Base-by-base conservation (phyloP, 805 yeast genomes). In the Pichia paraexigua region DNA sequence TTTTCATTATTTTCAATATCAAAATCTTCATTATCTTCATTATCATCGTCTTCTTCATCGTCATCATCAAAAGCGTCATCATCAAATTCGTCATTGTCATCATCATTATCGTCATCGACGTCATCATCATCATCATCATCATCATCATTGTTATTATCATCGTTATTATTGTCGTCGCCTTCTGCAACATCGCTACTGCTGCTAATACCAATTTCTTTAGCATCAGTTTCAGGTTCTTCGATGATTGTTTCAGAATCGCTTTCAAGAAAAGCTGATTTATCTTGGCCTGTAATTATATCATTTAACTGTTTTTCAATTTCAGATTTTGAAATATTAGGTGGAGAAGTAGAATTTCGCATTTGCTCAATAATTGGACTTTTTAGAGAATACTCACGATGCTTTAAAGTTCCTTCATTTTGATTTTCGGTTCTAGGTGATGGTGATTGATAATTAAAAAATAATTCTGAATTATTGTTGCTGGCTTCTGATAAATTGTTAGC, bases 161-260 rank as follows among this genome's bases (percentile, higher is more conserved):
- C 45, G 22, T 53, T 41, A 24, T 41, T 30, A 18, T 35, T 41
- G 15, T 28, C 46, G 13, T 52, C 55, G 17, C 50, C 61, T 21
- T 48, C 50, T 9, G 49, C 37, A 17, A 45, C 45, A n/a, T 55
- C 45, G 42, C 58, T 62, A 48, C 58, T 58, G 30, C 43, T 56
- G 5, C 12, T 20, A 24, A 5, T n/a, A 15, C 13, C 20, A 24
- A 15, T 3, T 7, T 48, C 2, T 7, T 48, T 47, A 2, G 20
- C 46, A 41, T 37, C 32, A 48, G 27, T 48, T 17, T 43, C 45
- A 4, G 48, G 18, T 13, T 51, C 47, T 10, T 56, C 63, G 15
- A 55, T 51, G 30, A 59, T 53, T 3, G 62, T 60, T 45, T 62
- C 66, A 1, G 64, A 48, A 49, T 60, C 65, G 50, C 65, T 62